Percentiles rank a stretch among this genome's conserved stretches.
phyloP scores from a whole-genome alignment of 352 stramenopile genomes.

The Globisporangium iwayamae region DNA sequence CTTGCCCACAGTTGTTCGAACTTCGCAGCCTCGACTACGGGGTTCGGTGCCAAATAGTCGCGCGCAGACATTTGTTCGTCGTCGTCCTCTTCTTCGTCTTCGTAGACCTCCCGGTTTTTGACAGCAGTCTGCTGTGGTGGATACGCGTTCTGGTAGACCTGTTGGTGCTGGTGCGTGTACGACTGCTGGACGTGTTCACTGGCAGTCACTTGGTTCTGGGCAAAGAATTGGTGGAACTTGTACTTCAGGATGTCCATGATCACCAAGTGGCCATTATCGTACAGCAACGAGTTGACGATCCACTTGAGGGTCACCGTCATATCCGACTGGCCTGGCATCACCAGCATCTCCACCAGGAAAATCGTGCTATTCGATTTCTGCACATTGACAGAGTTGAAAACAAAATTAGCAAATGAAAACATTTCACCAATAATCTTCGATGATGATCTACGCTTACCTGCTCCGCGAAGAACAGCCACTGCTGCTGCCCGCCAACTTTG shows the following conservation, averaged over 20 bases:
- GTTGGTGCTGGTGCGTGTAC: conserved; percentile 15
- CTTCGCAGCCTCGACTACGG: conserved; percentile 62
- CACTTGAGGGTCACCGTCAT: conserved; percentile 86
- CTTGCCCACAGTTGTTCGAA: conserved; percentile 81
- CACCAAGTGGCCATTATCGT: conserved; percentile 78
- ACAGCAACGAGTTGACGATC: conserved; percentile 85
- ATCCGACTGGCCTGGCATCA: conserved; percentile 74
- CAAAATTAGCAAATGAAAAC: conserved; percentile 3
- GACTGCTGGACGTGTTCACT: conserved; percentile 14
- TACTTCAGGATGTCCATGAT: conserved; percentile 84
- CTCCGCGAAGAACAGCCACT: conserved; percentile 75
- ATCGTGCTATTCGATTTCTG: conserved; percentile 72
- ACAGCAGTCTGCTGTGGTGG: conserved; percentile 9
- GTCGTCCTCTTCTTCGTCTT: conserved; percentile 40
- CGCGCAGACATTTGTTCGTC: conserved; percentile 57
- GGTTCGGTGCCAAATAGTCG: conserved; percentile 62
- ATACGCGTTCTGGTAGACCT: conserved; percentile 17
- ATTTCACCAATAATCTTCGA: not conserved
- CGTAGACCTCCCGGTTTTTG: conserved; percentile 15
- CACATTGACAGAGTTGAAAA: not conserved
- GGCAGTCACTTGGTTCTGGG: conserved; percentile 24
- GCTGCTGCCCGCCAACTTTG: conserved; percentile 73
- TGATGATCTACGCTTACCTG: conserved; percentile 40
- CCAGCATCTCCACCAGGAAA: conserved; percentile 78
- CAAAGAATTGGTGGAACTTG: conserved; percentile 60